Conservation (phyloP, 768 basidiomycete genomes). For the Russula brevipes region DNA sequence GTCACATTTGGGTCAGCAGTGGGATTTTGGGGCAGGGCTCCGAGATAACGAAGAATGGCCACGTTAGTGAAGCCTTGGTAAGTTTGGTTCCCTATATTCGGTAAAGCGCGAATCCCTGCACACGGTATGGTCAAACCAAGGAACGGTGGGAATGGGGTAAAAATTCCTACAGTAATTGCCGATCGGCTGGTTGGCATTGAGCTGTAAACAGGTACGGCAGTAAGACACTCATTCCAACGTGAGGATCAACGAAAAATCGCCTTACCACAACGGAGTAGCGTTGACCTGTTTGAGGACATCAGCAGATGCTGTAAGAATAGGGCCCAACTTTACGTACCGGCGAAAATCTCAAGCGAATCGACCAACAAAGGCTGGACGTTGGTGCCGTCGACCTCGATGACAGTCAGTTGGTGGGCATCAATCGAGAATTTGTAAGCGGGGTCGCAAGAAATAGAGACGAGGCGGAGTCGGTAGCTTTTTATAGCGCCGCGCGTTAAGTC, state of each 20-base stretch:
- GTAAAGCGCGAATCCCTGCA: too few relatives aligned
- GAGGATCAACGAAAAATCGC: background rate
- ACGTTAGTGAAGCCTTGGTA: too few relatives aligned
- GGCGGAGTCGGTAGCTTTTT: constrained; percentile 12
- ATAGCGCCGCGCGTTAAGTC: background rate
- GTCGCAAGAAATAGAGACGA: constrained; percentile 16
- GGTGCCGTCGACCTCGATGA: constrained; percentile 26
- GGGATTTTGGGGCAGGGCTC: background rate
- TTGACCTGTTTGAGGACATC: constrained; percentile 6
- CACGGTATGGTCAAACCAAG: too few relatives aligned
- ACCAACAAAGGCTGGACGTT: constrained; percentile 14
- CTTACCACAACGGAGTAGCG: constrained; percentile 20
- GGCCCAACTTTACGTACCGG: background rate
- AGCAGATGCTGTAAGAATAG: background rate
- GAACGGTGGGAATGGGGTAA: too few relatives aligned
- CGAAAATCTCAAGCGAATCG: constrained; percentile 16
- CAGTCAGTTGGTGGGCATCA: constrained; percentile 19
- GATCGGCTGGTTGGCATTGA: constrained; percentile 25
- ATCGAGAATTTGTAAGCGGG: constrained; percentile 19
- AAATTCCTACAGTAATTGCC: constrained; percentile 6
- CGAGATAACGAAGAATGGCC: too few relatives aligned
- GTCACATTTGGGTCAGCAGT: background rate
- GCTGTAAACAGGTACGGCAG: background rate
- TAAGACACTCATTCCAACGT: background rate
- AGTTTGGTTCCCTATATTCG: too few relatives aligned